Evolutionary conservation across 2,329 filamentous ascomycete genomes (phyloP).

Genomic region (Sporothrix dimorphospora): DNA sequence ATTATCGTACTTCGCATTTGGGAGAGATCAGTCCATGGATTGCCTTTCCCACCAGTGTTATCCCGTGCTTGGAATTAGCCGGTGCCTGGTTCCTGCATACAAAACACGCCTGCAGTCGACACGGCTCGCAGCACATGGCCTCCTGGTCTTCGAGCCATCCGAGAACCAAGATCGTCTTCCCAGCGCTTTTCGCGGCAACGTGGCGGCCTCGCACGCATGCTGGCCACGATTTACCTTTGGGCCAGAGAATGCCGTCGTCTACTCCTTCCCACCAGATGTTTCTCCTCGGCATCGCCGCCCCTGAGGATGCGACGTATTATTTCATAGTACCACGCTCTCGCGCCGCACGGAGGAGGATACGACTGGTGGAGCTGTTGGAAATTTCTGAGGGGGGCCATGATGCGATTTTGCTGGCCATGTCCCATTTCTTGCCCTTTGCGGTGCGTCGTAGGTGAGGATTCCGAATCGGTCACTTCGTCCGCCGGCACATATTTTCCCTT

Average conservation of each 20-base stretch:
- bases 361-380: background rate
- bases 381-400: background rate
- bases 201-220: background rate
- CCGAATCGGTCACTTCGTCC: background rate
- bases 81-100: constrained; percentile 22
- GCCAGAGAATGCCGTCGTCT: background rate
- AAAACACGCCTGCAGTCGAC: background rate
- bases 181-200: background rate
- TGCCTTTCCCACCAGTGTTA: background rate
- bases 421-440: background rate
- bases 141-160: background rate
- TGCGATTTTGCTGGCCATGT: background rate
- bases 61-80: constrained; percentile 1
- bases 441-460: background rate
- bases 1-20: no score
- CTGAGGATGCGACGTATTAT: background rate
- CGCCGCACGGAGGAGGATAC: background rate
- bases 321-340: background rate
- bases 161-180: background rate
- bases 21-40: no score
- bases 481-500: background rate
- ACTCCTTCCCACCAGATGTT: no score
- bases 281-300: background rate
- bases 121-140: constrained; percentile 4
- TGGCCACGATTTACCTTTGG: background rate